Base-by-base conservation (phyloP, 129 eudicot genomes). In the Escallonia herrerae region DNA sequence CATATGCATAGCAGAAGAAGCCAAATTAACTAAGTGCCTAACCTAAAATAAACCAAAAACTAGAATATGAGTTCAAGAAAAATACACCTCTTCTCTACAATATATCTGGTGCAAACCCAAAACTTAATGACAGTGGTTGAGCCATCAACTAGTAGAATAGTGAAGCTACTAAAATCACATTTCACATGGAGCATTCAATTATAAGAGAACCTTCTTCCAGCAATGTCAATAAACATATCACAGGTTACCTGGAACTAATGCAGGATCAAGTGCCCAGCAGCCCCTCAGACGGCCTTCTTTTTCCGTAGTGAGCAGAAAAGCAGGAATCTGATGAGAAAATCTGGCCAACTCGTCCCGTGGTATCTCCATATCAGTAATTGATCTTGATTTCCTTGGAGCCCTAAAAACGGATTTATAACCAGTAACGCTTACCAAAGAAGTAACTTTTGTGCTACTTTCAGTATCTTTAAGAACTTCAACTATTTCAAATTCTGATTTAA, bases 231-330 rank as follows among this genome's bases (percentile, higher is more conserved):
- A 11, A 41, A 40, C 37, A 60, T 5, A 2, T 39, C 12, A 5
- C 58, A 52, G 43, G 8, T 65, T 70, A 77, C 82, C 86, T 45
- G 86, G 75, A 70, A 82, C 40, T 13, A 84, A 82, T 44, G 84
- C 79, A 15, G 81, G 77, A 73, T 88, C 91, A 62, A 88, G 86
- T 81, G 75, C 86, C 77, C 76, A 67, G 60, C 66, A 84, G 67
- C 84, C 91, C 62, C 64, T 50, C 63, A 82, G 58, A 44, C 50
- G 37, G 7, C 79, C 86, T 56, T 73, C 77, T 58, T 73, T 63
- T 63, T 83, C 87, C 41, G 65, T 77, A 6, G 80, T 82, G 66
- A 74, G 69, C 52, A 11, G 71, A 73, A 76, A 72, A 50, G 86
- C 81, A 43, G 88, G 88, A 58, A 84, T 66, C 66, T 77, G 91